Base-by-base conservation (phyloP, 805 yeast genomes). In the Wickerhamomyces chaumierensis region DNA sequence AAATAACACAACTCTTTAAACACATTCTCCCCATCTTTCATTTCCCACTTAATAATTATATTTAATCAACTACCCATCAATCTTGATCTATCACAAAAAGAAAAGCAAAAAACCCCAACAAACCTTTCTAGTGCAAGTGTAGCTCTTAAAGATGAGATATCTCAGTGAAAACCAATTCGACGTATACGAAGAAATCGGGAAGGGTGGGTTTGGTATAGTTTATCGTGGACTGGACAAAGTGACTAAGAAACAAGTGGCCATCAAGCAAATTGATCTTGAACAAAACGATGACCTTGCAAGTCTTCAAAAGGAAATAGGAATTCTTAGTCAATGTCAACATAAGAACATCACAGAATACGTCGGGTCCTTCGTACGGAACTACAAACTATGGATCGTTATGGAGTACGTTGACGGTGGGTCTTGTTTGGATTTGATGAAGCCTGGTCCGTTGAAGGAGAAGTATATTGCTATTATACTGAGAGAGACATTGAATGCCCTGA, bases 341-440 rank as follows among this genome's bases (percentile, higher is more conserved):
- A 80, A 81, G 15, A 92, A 92, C 51, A 84, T 92, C 40, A 88
- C 95, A 3, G 82, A 80, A 44, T 92, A 92, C 58, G 82, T 81
- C 53, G 96, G 96, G 1, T 81, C 94, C 3, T 80, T 81, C 46
- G 61, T 90, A 23, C 75, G 75, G 45, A 96, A 88, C 35, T 81
- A 94, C 16, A 79, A 82, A 51, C 65, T 90, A 25, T 90, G 97
- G 96, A 87, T 90, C 54, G 76, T 92, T 41, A 92, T 92, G 96
- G 99, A 92, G 54, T 76, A 82, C 52, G 83, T 97, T 55, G 92
- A 94, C 2, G 98, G 97, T 12, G 99, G 99, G 0, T 82, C 95
- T 1, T 53, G 58, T 73, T 85, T 40, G 69, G 98, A 45, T 5
- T 63, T 92, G 34, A 60, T 90, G 39, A 72, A 77, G 48, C 86